Conservation (phyloP, 257 asterid species). For the Leptodermis oblonga region DNA sequence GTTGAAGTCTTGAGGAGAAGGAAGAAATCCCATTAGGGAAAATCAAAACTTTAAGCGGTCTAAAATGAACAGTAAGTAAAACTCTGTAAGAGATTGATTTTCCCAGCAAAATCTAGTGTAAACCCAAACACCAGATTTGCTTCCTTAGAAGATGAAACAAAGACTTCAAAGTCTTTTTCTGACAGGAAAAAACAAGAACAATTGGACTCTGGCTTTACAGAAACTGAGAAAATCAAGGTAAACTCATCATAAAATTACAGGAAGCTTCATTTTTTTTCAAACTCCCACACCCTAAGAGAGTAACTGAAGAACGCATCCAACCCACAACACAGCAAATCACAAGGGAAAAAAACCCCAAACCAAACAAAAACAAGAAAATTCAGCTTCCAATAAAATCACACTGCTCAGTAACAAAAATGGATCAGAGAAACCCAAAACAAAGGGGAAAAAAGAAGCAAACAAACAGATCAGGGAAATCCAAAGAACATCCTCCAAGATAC, state of each 20-base stretch:
- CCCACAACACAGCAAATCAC: background rate
- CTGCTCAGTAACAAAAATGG: background rate
- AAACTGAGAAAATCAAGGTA: constrained; percentile 20
- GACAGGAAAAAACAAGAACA: background rate
- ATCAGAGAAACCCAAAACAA: background rate
- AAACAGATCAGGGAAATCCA: constrained; percentile 12
- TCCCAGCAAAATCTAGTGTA: constrained; percentile 16
- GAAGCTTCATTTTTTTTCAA: constrained; percentile 18
- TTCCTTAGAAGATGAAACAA: constrained; percentile 22
- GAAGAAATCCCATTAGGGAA: constrained; percentile 30
- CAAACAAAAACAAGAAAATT: background rate
- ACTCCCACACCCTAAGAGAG: background rate
- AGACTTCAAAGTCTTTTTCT: constrained; percentile 14
- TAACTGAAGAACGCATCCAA: background rate
- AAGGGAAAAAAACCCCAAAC: background rate
- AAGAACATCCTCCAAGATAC: constrained; percentile 6
- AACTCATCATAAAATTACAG: constrained; percentile 47
- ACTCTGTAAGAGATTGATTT: background rate
- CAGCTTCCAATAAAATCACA: background rate
- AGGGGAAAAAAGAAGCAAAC: background rate
- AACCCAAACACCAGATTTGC: constrained; percentile 34
- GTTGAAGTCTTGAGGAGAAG: constrained; percentile 10
- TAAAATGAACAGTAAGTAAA: constrained; percentile 39
- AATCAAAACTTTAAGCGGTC: constrained; percentile 33
- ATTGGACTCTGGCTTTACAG: background rate